Evolutionary conservation across 495 filamentous ascomycete genomes (phyloP), one percentile per base, ranked within the genome.

Genomic region (Talaromyces thailandensis): DNA sequence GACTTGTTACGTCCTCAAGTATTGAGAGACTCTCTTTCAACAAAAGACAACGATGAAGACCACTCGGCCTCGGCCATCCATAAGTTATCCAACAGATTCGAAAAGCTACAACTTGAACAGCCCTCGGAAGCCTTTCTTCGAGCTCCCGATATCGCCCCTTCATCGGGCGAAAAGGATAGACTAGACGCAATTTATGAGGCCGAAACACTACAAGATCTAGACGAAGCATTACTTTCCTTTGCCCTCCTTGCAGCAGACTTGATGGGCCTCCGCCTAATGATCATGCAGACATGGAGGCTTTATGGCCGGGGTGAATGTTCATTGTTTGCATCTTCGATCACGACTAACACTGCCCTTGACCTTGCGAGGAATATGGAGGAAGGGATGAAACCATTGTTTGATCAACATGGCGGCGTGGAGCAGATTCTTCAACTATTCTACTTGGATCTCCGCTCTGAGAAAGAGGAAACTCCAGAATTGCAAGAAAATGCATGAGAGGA

Each of bases 61-160:
- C 37, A 1, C 4, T 28, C 56, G 5, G 23, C 29, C 43, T 18
- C 53, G 14, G 56, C 14, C 26, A 24, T 9, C 18, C 48, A 24
- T 37, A 48, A 43, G 3, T 32, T 32, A 11, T 9, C 16, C 56
- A 43, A 51, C 14, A 64, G 62, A 31, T 75, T 80, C 43, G 66
- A 65, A 6, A 56, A 50, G 2, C 55, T 79, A 9, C 56, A 66
- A 1, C 60, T 78, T 16, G 65, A 77, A 40, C 75, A 79, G 31
- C 69, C 73, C 2, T 77, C 74, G 0, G 64, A 73, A 16, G 67
- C 66, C 0, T 76, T 77, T 63, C 63, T 75, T 28, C 58, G 69
- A 31, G 67, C 75, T 0, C 71, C 70, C 0, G 66, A 67, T n/a
- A 21, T 53, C 23, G 35, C 67, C 2, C 63, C 71, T 31, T 66